These are phyloP conservation scores for Ogataea philodendri DNA, from an alignment of 805 yeast species.

Conservation along the genomic window DNA sequence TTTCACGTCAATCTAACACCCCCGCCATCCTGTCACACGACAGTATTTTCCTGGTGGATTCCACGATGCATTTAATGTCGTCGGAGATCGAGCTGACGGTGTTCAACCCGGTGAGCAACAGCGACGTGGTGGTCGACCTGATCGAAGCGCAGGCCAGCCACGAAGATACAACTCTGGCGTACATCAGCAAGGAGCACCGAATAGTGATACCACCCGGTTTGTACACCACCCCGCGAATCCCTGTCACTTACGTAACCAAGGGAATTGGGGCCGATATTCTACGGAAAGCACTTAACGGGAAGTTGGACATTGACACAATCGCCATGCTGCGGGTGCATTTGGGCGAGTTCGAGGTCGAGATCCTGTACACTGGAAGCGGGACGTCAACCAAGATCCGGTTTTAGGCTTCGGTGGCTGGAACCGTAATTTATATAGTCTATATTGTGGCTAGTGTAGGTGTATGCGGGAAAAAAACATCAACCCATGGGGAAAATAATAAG, in stretches of 20 bases:
- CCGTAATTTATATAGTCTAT: neutral
- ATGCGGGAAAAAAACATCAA: slow-evolving; percentile 1
- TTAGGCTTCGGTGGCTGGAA: slow-evolving; percentile 11
- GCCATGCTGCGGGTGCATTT: slow-evolving; percentile 43
- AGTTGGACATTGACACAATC: slow-evolving; percentile 44
- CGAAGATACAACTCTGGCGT: slow-evolving; percentile 47
- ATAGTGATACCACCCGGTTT: slow-evolving; percentile 52
- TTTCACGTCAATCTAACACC: slow-evolving; percentile 7
- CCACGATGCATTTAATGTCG: slow-evolving; percentile 53
- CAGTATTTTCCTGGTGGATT: slow-evolving; percentile 41
- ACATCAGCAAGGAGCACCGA: slow-evolving; percentile 39
- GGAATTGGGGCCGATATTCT: slow-evolving; percentile 51
- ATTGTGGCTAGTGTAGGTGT: slow-evolving; percentile 7
- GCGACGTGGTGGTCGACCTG: slow-evolving; percentile 42
- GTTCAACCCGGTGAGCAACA: slow-evolving; percentile 52
- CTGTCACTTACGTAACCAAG: slow-evolving; percentile 42
- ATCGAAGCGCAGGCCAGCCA: slow-evolving; percentile 47
- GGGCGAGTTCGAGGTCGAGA: slow-evolving; percentile 39
- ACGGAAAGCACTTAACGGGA: slow-evolving; percentile 49
- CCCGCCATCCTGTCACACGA: slow-evolving; percentile 1
- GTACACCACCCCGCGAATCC: slow-evolving; percentile 47
- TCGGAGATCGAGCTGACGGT: slow-evolving; percentile 54
- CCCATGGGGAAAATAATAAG: slow-evolving; percentile 9
- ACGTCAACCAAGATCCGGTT: slow-evolving; percentile 40
- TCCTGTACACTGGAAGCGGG: slow-evolving; percentile 47